Base-by-base conservation (phyloP, 2,329 filamentous ascomycete genomes). In the Dendrostoma leiphaemia region DNA sequence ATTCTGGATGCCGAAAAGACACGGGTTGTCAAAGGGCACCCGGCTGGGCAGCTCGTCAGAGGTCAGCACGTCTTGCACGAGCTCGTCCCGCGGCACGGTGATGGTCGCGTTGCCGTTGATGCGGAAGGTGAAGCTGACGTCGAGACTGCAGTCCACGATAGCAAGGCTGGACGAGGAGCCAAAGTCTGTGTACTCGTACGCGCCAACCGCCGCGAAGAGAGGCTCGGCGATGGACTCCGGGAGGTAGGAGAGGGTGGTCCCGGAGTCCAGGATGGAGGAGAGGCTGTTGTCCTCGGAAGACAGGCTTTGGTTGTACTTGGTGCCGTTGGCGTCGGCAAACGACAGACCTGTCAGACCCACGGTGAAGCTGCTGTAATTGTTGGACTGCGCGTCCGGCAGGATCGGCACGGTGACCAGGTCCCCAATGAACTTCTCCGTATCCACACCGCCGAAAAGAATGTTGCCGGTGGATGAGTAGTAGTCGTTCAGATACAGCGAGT, bases 401-500 rank as follows among this genome's bases (percentile, higher is more conserved):
- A 88, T 79, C 7, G 83, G 81, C 4, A 88, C 66, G 6, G 76
- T 76, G 37, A 74, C 62, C 2, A 89, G 74, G 12, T 71, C 61
- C 51, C 85, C 85, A 4, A 76, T 73, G 70, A 82, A 90, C 68
- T 89, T 89, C 56, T 77, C 77, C 1, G 78, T 85, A 70, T 90
- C 85, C 53, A 89, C 77, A 45, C 86, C 86, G 53, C 86, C 86
- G 60, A 90, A 89, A 13, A 90, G 73, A 58, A 89, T 82, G 58
- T 75, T 81, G 38, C 86, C 86, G 1, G 77, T 80, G 23, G 76
- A 78, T 4, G 83, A 77, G 50, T 82, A 76, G 31, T 74, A 64
- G 64, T 79, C 74, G 60, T 79, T 75, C 53, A 83, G 74, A 74
- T 85, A 90, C 24, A 91, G 70, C 58, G 85, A 89, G 71, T 88